Evolutionary conservation across 2,329 filamentous ascomycete species (phyloP), one percentile per base, ranked within the genome.

Genomic region (Cytospora piceicola): DNA sequence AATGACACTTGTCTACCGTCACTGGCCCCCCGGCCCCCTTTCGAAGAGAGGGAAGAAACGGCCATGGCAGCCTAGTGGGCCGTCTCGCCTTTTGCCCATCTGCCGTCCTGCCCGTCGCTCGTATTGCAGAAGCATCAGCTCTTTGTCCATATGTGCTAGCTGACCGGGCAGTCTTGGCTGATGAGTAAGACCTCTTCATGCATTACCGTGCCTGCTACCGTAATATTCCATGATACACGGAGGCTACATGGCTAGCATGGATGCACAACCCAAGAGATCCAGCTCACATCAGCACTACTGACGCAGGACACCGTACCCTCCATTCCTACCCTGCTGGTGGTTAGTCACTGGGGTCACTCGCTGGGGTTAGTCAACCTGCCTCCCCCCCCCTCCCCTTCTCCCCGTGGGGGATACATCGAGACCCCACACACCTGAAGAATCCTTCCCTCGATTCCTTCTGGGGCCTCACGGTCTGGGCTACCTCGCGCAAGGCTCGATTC

Each of bases 211-310:
- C 34, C 34, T 36, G 34, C 39, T 11, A 1, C 6, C n/a, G 39
- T 9, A 20, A 15, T 36, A 14, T 36, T 36, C 27, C 27, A 29
- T 8, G 42, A 24, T n/a, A 22, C 42, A 22, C 27, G 5, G 5
- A 57, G 53, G 39, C 34, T 36, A 34, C 11, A 34, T 20, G 57
- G 61, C 52, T 63, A 42, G n/a, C n/a, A 49, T 20, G 57, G 61
- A 57, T 63, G 53, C 56, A 34, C 61, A 36, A 34, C 32, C 32
- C 11, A 29, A 27, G 61, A 57, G 56, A 51, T 46, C 61, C 61
- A 42, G 61, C 61, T 63, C 39, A 63, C 56, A 51, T 63, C 61
- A 63, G 61, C 61, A 63, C 61, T 63, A 63, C 61, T 39, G 49
- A 63, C 54, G 61, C 61, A 57, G 49, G 61, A 63, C 61, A 14